Percentiles rank a stretch among this genome's conserved stretches.
Evolutionary conservation across 148 eudicot genomes (phyloP).

Genomic region (Cornus kousa): DNA sequence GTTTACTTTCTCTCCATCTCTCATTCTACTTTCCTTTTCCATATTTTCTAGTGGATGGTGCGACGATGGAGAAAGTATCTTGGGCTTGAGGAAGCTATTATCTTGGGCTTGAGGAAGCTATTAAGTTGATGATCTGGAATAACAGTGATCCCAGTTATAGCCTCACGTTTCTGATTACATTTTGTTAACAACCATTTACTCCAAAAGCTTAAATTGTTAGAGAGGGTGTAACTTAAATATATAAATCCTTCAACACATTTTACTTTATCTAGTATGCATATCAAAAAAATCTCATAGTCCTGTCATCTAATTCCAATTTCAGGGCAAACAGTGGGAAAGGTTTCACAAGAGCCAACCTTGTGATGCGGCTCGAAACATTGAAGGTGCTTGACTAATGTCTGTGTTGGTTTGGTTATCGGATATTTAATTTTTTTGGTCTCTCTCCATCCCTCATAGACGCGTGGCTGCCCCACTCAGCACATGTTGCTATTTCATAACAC

Average conservation of each 20-base stretch:
- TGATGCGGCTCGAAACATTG: constrained; percentile 46
- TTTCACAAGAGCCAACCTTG: constrained; percentile 68
- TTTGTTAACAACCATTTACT: too few species aligned
- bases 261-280: neutral
- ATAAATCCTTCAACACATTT: neutral
- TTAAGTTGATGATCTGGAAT: constrained; percentile 89
- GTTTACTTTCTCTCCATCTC: neutral
- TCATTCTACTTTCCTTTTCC: too few species aligned
- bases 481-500: too few species aligned
- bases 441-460: neutral
- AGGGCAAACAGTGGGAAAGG: constrained; percentile 85
- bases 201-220: too few species aligned
- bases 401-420: neutral
- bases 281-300: neutral
- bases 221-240: too few species aligned
- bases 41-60: too few species aligned
- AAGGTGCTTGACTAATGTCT: constrained; percentile 38
- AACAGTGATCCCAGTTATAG: constrained; percentile 78
- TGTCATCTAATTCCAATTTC: constrained; percentile 20
- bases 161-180: constrained; percentile 55
- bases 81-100: constrained; percentile 34
- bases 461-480: neutral
- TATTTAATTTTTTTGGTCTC: neutral
- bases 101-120: constrained; percentile 75
- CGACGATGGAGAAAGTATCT: too few species aligned